Conservation (phyloP, 108 stramenopile species). For the Pseudonitzschia pungens region DNA sequence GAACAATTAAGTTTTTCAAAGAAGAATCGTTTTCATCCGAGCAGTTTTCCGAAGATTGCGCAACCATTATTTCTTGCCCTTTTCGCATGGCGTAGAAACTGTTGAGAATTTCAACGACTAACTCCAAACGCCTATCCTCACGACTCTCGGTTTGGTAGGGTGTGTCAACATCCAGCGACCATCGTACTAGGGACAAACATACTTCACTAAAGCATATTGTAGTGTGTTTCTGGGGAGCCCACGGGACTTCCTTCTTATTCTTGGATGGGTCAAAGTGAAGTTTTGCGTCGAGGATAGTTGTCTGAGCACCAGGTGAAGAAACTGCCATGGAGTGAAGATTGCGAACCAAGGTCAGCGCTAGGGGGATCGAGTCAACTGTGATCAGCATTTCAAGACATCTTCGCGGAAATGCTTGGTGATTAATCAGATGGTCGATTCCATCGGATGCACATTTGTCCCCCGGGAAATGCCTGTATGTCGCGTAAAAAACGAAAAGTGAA, state of each 20-base stretch:
- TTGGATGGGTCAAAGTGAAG: neutral
- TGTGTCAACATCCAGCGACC: constrained; percentile 39
- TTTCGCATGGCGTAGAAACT: constrained; percentile 58
- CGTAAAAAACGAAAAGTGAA: constrained; percentile 65
- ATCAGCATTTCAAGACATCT: constrained; percentile 30
- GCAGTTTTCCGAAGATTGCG: neutral
- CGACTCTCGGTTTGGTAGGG: constrained; percentile 40
- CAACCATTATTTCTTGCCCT: constrained; percentile 27
- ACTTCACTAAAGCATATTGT: constrained; percentile 8
- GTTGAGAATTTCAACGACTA: constrained; percentile 62
- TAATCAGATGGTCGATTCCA: constrained; percentile 43
- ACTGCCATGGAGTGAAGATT: constrained; percentile 64
- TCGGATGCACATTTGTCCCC: constrained; percentile 43
- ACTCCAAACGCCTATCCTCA: constrained; percentile 57
- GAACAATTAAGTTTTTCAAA: constrained; percentile 13
- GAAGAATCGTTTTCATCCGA: neutral
- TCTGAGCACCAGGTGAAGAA: constrained; percentile 42
- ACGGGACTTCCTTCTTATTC: constrained; percentile 16
- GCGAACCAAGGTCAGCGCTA: constrained; percentile 49
- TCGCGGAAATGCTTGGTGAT: constrained; percentile 35
- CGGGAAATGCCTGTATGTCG: constrained; percentile 45
- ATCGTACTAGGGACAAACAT: constrained; percentile 28
- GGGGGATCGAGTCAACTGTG: constrained; percentile 33
- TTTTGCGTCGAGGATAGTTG: constrained; percentile 38
- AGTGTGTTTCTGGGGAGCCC: constrained; percentile 17